Evolutionary conservation across 495 filamentous ascomycete genomes (phyloP).

Genomic region (Pyrenula massariospora): DNA sequence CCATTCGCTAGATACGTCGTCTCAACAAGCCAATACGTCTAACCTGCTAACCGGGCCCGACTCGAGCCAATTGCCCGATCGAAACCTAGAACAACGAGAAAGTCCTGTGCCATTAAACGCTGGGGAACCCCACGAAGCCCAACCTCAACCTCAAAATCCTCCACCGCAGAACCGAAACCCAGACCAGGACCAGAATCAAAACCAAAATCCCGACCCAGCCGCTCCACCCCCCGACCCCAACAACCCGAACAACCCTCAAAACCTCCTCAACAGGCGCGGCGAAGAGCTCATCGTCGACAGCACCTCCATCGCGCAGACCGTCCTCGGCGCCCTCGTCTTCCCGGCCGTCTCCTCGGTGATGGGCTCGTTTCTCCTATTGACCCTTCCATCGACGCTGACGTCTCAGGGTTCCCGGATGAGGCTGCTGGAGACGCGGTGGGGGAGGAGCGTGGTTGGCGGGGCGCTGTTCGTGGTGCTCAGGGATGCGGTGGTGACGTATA

Average conservation of each 20-base stretch:
- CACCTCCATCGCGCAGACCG: conserved; percentile 37
- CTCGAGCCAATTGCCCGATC: neutral
- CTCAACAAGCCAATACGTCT: neutral
- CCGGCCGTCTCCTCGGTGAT: conserved; percentile 50
- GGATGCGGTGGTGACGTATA: conserved; percentile 64
- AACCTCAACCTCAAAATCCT: conserved; percentile 3
- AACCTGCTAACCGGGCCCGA: too few species aligned
- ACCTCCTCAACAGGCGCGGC: conserved; percentile 21
- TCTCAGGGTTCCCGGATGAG: conserved; percentile 30
- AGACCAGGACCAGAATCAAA: conserved; percentile 9
- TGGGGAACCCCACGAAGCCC: conserved; percentile 11
- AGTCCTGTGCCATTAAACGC: conserved; percentile 6
- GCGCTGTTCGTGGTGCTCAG: conserved; percentile 70
- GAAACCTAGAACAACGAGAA: neutral
- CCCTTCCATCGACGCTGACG: conserved; percentile 53
- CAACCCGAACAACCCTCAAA: conserved; percentile 10
- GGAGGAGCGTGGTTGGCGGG: conserved; percentile 66
- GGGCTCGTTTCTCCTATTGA: conserved; percentile 53
- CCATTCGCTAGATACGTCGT: neutral
- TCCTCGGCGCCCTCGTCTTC: conserved; percentile 53
- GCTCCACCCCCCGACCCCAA: neutral
- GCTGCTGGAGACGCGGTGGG: conserved; percentile 64
- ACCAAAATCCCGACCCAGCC: neutral
- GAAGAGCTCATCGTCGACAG: conserved; percentile 39
- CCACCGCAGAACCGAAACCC: conserved; percentile 15